phyloP scores from a whole-genome alignment of 2,329 filamentous ascomycete species.

The Hymenoscyphus fructigenus region DNA sequence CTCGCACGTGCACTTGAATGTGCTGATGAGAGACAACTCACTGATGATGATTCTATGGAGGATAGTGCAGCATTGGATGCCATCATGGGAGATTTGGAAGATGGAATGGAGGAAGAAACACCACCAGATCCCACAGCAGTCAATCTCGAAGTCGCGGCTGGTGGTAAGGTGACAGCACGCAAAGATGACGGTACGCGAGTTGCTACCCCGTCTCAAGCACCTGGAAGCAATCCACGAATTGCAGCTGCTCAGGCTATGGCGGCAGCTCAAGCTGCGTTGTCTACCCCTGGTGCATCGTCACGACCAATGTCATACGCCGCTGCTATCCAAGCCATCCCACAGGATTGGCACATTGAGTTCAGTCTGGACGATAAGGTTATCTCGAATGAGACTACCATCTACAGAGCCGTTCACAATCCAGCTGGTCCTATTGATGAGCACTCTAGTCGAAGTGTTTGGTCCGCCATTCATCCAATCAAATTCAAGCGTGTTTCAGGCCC shows the following conservation, averaged over 20 bases:
- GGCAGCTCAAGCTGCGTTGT: constrained; percentile 36
- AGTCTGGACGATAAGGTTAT: constrained; percentile 81
- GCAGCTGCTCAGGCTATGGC: constrained; percentile 40
- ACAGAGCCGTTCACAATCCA: constrained; percentile 76
- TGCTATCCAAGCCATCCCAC: constrained; percentile 74
- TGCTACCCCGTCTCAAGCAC: constrained; percentile 71
- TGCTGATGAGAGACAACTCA: constrained; percentile 84
- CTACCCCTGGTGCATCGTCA: constrained; percentile 51
- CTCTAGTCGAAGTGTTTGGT: constrained; percentile 79
- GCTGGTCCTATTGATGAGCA: constrained; percentile 62
- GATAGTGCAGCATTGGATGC: constrained; percentile 72
- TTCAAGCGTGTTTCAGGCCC: constrained; percentile 85
- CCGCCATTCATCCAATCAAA: constrained; percentile 84
- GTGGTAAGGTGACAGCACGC: constrained; percentile 83
- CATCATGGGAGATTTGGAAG: constrained; percentile 87
- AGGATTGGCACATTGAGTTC: constrained; percentile 98
- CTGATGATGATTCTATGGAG: constrained; percentile 66
- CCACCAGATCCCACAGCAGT: constrained; percentile 82
- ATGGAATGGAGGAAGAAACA: constrained; percentile 74
- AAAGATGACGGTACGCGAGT: constrained; percentile 90
- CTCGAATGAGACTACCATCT: constrained; percentile 90
- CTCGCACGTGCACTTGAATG: constrained; percentile 78
- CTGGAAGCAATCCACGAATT: constrained; percentile 45
- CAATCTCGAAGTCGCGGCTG: constrained; percentile 83
- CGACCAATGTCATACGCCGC: constrained; percentile 80